Percentiles rank a stretch among this genome's conserved stretches.
Conservation (phyloP, 2,329 filamentous ascomycete species). For the Coniochaeta sp. region DNA sequence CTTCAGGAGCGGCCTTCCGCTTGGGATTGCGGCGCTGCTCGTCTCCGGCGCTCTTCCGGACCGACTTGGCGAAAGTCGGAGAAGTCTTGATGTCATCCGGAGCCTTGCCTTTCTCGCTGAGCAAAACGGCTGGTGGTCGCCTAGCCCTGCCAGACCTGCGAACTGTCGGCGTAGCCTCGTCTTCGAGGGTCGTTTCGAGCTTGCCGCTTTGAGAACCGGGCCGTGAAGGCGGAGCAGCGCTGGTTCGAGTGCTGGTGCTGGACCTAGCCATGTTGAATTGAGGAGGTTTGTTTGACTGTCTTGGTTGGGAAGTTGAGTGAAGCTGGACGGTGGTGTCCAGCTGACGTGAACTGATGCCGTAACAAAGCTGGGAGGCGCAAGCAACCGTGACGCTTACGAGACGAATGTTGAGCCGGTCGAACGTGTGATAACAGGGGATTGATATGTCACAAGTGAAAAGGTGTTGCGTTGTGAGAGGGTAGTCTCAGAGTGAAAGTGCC, state of each 20-base stretch:
- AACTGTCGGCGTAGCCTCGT: not conserved
- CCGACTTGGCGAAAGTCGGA: not conserved
- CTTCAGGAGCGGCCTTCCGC: slow-evolving; percentile 16
- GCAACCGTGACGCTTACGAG: not conserved
- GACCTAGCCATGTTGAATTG: not conserved
- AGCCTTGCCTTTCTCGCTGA: not conserved
- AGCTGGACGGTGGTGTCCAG: not conserved
- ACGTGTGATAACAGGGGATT: not conserved
- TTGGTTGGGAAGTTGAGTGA: not conserved
- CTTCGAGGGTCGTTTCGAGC: not conserved
- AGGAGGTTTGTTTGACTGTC: not conserved
- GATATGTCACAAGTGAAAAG: not conserved
- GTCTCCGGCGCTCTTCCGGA: not conserved
- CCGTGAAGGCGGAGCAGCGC: not conserved
- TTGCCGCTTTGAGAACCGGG: not conserved
- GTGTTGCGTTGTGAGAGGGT: not conserved
- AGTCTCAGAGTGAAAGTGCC: not conserved
- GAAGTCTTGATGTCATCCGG: not conserved
- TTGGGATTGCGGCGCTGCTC: slow-evolving; percentile 11
- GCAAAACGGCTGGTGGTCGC: not conserved
- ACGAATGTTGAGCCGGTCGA: not conserved
- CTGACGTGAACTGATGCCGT: too few species aligned
- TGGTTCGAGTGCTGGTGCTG: not conserved
- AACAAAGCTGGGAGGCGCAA: not conserved
- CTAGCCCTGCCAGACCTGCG: not conserved